A percentile compares a stretch with the other conserved stretches of the same genome.
phyloP scores from a whole-genome alignment of 1,139 yeast genomes.

The Arxiozyma bovina region DNA sequence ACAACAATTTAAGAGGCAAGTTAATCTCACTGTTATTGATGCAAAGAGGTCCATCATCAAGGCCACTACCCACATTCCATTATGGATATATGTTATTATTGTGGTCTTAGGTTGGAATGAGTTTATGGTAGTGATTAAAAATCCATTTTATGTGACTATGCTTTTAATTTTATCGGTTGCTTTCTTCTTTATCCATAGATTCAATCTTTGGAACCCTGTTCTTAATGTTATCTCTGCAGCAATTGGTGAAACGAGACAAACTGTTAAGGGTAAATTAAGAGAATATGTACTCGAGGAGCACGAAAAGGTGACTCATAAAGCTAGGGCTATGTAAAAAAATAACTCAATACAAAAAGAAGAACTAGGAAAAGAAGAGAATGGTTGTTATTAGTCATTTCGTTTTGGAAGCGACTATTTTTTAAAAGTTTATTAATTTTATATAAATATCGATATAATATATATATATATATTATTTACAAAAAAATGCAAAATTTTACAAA shows the following conservation, averaged over 20 bases:
- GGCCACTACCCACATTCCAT: conserved; percentile 69
- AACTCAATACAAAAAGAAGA: neutral
- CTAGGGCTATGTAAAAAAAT: neutral
- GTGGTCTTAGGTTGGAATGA: conserved; percentile 91
- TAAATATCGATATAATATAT: neutral
- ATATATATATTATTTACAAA: too few relatives aligned
- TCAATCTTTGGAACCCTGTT: conserved; percentile 73
- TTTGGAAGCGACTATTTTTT: neutral
- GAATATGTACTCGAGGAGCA: conserved; percentile 28
- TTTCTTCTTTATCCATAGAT: conserved; percentile 56
- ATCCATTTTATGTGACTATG: conserved; percentile 65
- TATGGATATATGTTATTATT: conserved; percentile 66
- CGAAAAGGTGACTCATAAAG: conserved; percentile 5
- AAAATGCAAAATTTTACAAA: neutral
- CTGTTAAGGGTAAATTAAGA: conserved; percentile 51
- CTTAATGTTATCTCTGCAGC: conserved; percentile 50
- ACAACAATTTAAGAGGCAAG: conserved; percentile 60
- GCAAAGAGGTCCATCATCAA: conserved; percentile 70
- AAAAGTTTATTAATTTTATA: too few relatives aligned
- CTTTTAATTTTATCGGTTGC: conserved; percentile 50
- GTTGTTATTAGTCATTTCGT: neutral
- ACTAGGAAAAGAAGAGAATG: neutral
- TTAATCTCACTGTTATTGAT: conserved; percentile 76
- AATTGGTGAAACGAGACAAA: conserved; percentile 45
- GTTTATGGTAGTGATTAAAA: conserved; percentile 76